phyloP scores from a whole-genome alignment of 2,329 filamentous ascomycete genomes.

The Ascochyta clinopodiicola region DNA sequence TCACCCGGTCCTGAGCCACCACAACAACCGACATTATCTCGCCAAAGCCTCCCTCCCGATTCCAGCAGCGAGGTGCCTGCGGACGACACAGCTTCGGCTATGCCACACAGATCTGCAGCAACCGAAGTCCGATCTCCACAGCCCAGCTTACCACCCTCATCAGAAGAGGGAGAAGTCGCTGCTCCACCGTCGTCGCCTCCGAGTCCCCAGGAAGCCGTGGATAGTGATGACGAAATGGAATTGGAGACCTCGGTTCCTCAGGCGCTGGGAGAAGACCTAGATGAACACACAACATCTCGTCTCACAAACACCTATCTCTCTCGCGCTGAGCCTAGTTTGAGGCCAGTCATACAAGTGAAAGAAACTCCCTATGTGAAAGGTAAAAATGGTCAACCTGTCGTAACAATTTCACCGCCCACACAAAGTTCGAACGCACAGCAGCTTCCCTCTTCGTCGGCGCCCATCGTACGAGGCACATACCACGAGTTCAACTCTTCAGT shows the following conservation, averaged over 20 bases:
- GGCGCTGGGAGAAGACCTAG: constrained; percentile 34
- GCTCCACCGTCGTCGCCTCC: constrained; percentile 30
- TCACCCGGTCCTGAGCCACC: constrained; percentile 28
- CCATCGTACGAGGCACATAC: constrained; percentile 37
- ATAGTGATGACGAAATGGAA: constrained; percentile 40
- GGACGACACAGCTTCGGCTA: neutral
- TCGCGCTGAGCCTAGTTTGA: neutral
- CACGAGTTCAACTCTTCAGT: constrained; percentile 14
- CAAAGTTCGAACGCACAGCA: constrained; percentile 21
- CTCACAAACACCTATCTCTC: too few species aligned
- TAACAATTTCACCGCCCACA: constrained; percentile 5
- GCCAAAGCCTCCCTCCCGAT: constrained; percentile 37
- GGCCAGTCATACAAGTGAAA: constrained; percentile 34
- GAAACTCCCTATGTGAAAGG: constrained; percentile 38
- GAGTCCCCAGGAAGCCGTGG: neutral
- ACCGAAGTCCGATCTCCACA: neutral
- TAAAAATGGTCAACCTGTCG: constrained; percentile 14
- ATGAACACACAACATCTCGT: neutral
- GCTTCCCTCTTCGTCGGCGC: constrained; percentile 32
- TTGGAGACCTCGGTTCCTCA: constrained; percentile 38
- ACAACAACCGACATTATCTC: constrained; percentile 10
- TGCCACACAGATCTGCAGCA: neutral
- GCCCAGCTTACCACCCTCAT: constrained; percentile 12
- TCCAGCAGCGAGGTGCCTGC: constrained; percentile 29
- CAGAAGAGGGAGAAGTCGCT: constrained; percentile 16